Evolutionary conservation across 2,329 filamentous ascomycete species (phyloP).

Genomic region (Camptophora hylomeconis): DNA sequence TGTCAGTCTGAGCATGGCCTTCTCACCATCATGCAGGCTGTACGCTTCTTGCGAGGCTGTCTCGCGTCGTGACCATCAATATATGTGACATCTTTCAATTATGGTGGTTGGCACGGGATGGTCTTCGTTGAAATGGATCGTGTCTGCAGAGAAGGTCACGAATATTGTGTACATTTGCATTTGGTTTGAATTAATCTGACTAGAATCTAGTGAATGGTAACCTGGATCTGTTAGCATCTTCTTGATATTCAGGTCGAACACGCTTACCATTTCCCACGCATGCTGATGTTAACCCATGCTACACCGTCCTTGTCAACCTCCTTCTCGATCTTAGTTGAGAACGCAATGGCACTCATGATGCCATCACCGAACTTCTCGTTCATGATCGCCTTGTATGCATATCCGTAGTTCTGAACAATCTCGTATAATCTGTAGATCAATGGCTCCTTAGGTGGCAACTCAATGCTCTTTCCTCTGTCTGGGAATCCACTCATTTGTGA

Average conservation of each 20-base stretch:
- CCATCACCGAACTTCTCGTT: slow-evolving; percentile 93
- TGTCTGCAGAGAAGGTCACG: not conserved
- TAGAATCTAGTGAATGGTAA: slow-evolving; percentile 35
- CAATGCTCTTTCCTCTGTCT: slow-evolving; percentile 63
- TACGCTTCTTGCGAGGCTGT: too few species aligned
- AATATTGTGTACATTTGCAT: too few species aligned
- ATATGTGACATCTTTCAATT: too few species aligned
- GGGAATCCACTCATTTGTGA: slow-evolving; percentile 60
- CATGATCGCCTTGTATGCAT: slow-evolving; percentile 85
- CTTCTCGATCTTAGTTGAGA: slow-evolving; percentile 84
- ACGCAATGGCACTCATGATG: slow-evolving; percentile 93
- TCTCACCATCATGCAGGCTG: too few species aligned
- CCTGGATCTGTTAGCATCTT: slow-evolving; percentile 18
- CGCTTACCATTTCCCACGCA: slow-evolving; percentile 69
- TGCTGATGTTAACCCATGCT: slow-evolving; percentile 68
- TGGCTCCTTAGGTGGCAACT: slow-evolving; percentile 76
- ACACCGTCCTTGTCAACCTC: slow-evolving; percentile 74
- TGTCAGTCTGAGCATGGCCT: too few species aligned
- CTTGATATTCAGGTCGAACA: slow-evolving; percentile 4
- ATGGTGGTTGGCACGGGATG: too few species aligned
- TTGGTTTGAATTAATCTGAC: too few species aligned
- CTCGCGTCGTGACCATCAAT: too few species aligned
- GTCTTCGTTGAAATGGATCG: too few species aligned
- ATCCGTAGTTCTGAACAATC: slow-evolving; percentile 93
- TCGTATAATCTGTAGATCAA: slow-evolving; percentile 86